Percentiles rank a stretch among this genome's conserved stretches.
Evolutionary conservation across 805 yeast genomes (phyloP).

Genomic region (Candida fluviatilis): DNA sequence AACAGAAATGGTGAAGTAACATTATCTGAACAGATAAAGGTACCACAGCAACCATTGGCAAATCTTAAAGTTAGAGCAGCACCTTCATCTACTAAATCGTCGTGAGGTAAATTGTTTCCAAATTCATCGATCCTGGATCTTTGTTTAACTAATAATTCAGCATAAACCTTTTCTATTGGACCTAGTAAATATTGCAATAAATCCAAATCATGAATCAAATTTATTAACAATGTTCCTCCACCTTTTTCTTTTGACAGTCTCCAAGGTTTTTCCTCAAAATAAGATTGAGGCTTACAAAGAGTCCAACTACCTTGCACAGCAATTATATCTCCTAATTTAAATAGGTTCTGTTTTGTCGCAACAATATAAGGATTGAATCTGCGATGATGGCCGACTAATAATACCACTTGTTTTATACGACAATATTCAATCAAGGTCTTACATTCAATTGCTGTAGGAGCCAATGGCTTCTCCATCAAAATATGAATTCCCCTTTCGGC

Average conservation of each 20-base stretch:
- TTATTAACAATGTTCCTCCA: slow-evolving; percentile 39
- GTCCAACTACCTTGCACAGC: slow-evolving; percentile 43
- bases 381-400: slow-evolving; percentile 41
- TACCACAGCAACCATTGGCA: slow-evolving; percentile 35
- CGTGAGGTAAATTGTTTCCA: slow-evolving; percentile 4
- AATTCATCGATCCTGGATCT: slow-evolving; percentile 17
- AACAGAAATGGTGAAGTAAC: slow-evolving; percentile 38
- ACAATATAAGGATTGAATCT: slow-evolving; percentile 40
- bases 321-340: slow-evolving; percentile 25
- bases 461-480: slow-evolving; percentile 38
- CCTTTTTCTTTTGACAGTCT: slow-evolving; percentile 30
- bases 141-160: slow-evolving; percentile 32
- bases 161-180: slow-evolving; percentile 35
- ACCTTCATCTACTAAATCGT: slow-evolving; percentile 35
- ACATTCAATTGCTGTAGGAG: slow-evolving; percentile 31
- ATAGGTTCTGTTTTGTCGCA: slow-evolving; percentile 30
- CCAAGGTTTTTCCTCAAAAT: slow-evolving; percentile 36
- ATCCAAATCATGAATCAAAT: slow-evolving; percentile 40
- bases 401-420: slow-evolving; percentile 20
- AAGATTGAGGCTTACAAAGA: slow-evolving; percentile 29
- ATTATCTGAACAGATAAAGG: slow-evolving; percentile 40
- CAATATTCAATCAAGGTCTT: slow-evolving; percentile 27
- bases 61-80: slow-evolving; percentile 37
- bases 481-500: slow-evolving; percentile 34
- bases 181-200: slow-evolving; percentile 37